phyloP scores from a whole-genome alignment of 2,329 filamentous ascomycete species.

The Colletotrichum camelliae region DNA sequence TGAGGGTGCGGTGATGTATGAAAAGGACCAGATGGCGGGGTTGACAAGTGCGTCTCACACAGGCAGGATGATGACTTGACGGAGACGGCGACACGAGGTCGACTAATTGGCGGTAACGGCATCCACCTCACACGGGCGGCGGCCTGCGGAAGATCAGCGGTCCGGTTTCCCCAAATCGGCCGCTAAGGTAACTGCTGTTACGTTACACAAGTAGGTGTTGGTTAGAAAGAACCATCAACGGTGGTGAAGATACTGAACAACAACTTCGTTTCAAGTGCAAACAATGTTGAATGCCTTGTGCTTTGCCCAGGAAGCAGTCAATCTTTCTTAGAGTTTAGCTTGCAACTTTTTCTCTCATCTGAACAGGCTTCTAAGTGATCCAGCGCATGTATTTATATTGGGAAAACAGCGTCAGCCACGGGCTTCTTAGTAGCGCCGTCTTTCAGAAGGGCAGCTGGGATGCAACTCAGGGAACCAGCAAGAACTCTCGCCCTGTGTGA shows the following conservation, averaged over 20 bases:
- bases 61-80: neutral
- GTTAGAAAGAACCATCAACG: neutral
- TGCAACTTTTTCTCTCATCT: neutral
- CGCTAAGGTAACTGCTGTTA: neutral
- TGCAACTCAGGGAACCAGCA: neutral
- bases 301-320: neutral
- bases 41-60: neutral
- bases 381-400: neutral
- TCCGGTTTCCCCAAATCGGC: neutral
- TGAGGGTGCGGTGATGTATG: neutral
- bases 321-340: neutral
- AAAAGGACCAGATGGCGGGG: neutral
- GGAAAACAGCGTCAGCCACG: neutral
- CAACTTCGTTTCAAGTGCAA: neutral
- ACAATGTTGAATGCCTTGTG: neutral
- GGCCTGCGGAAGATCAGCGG: constrained; percentile 19
- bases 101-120: neutral
- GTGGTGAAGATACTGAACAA: neutral
- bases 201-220: neutral
- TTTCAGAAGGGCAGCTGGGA: neutral
- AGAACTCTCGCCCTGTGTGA: neutral
- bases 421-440: neutral
- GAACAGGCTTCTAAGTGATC: neutral
- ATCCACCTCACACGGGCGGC: neutral
- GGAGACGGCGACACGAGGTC: neutral